Percentiles rank a stretch among this genome's conserved stretches.
These are phyloP conservation scores for Neckera pumila DNA, from an alignment of 225 moss, liverwort and hornwort species.

Conservation along the genomic window DNA sequence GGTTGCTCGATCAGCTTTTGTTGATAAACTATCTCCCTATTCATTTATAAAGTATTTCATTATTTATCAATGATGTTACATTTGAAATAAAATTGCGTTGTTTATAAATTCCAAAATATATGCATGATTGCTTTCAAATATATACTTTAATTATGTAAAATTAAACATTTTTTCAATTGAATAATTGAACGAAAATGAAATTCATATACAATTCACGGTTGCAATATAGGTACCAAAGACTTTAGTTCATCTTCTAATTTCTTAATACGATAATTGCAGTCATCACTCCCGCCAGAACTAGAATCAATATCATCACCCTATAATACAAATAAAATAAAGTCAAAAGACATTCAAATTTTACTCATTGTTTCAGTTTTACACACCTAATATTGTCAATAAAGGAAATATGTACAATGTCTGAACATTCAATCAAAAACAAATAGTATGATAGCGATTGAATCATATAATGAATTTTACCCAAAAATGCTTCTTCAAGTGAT, in stretches of 20 bases:
- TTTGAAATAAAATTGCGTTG: accelerated
- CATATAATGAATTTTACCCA: neutral
- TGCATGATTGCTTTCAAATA: neutral
- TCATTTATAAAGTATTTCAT: too few species aligned
- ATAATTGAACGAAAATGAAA: neutral
- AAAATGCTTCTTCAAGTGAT: neutral
- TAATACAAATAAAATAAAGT: neutral
- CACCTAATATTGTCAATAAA: neutral
- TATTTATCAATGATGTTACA: too few species aligned
- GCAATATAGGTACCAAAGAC: neutral
- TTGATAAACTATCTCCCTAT: constrained; percentile 4
- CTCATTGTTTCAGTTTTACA: too few species aligned
- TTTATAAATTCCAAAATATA: neutral
- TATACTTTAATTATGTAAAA: neutral
- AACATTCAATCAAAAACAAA: neutral
- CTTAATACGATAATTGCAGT: neutral
- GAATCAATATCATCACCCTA: neutral
- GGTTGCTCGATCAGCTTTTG: constrained; percentile 12
- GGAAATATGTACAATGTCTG: neutral
- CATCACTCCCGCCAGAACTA: neutral
- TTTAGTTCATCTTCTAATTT: constrained; percentile 8
- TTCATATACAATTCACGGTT: neutral
- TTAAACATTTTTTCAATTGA: neutral
- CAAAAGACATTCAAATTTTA: neutral
- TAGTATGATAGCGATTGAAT: too few species aligned